Evolutionary conservation across 345 rosid genomes (phyloP), one percentile per base, ranked within the genome.

Genomic region (Camelina neglecta): DNA sequence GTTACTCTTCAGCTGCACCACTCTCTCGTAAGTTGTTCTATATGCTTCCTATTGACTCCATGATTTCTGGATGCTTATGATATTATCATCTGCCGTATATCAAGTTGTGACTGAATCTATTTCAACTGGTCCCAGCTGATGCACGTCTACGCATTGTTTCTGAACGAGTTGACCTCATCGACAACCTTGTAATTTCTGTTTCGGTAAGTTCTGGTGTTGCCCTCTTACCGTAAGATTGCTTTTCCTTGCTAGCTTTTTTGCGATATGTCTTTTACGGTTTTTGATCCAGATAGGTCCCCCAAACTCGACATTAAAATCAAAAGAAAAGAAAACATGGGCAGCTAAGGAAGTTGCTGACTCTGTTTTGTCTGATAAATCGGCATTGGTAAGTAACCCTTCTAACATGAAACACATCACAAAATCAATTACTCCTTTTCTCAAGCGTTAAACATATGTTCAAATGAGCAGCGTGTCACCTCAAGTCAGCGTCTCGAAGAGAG

Each of bases 1-100:
- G 98, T 33, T 94, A 94, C 74, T 94, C 98, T 29, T 90, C 98
- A 44, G 98, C 97, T 18, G 95, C 98, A 24, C 97, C 97, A 67
- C 80, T 94, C 71, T 94, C 96, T 61, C 93, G 97, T 94, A 85
- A 89, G 88, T 26, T 26, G 29, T 76, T 56, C 41, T 36, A 10
- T 56, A 10, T 56, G 45, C 18, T 63, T 67, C 39, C 74, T 50
- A 56, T 50, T 63, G 13, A 3, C 38, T 69, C 35, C 51, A 21
- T 62, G 23, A 1, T 11, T 58, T 54, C 23, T 45, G 23, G 61
- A 72, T 48, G 67, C 36, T 48, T 35, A 8, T 38, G 42, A 9
- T 2, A 38, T 7, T 8, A 13, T 31, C 41, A 4, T 73, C 41
- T 56, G 2, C 41, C 50, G 38, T 61, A 24, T 50, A 70, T 47